A percentile compares a stretch with the other conserved stretches of the same genome.
These are phyloP conservation scores for Gypsophila paniculata DNA, from an alignment of 179 eudicot genomes.

Conservation along the genomic window DNA sequence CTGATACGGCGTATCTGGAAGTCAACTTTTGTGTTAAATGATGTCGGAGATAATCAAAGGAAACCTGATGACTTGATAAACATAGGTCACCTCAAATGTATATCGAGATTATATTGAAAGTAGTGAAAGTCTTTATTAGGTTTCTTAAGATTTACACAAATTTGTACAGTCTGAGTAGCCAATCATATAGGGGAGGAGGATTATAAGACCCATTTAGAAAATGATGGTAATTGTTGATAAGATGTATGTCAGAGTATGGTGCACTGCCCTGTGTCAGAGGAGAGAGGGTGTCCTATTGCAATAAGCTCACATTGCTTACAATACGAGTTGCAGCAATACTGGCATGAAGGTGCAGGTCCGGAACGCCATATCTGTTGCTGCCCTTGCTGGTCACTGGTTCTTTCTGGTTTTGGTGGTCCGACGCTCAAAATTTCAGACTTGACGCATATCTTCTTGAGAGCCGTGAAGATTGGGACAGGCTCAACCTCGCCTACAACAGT, in stretches of 20 bases:
- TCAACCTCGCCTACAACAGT: slow-evolving; percentile 49
- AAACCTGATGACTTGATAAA: neutral
- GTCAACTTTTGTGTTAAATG: neutral
- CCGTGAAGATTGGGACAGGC: slow-evolving; percentile 36
- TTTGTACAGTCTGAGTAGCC: slow-evolving; percentile 17
- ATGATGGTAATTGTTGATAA: neutral
- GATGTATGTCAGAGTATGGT: slow-evolving; percentile 17
- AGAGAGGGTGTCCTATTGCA: slow-evolving; percentile 12
- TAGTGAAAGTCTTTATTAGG: neutral
- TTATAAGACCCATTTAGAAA: neutral
- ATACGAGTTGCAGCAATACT: slow-evolving; percentile 4
- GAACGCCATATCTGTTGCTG: neutral
- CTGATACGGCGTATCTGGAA: no score
- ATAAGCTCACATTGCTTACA: slow-evolving; percentile 27
- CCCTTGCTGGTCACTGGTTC: neutral
- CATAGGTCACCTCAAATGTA: no score
- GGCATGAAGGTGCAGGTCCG: neutral
- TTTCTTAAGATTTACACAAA: neutral
- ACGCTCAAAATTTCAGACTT: slow-evolving; percentile 33
- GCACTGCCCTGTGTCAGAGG: slow-evolving; percentile 17
- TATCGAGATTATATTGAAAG: neutral
- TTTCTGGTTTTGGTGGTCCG: slow-evolving; percentile 26
- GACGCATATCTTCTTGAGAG: slow-evolving; percentile 34
- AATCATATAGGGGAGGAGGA: neutral
- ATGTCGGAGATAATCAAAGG: neutral